A percentile compares a stretch with the other conserved stretches of the same genome.
Evolutionary conservation across 768 basidiomycete genomes (phyloP).

Genomic region (Tulasnella sp.): DNA sequence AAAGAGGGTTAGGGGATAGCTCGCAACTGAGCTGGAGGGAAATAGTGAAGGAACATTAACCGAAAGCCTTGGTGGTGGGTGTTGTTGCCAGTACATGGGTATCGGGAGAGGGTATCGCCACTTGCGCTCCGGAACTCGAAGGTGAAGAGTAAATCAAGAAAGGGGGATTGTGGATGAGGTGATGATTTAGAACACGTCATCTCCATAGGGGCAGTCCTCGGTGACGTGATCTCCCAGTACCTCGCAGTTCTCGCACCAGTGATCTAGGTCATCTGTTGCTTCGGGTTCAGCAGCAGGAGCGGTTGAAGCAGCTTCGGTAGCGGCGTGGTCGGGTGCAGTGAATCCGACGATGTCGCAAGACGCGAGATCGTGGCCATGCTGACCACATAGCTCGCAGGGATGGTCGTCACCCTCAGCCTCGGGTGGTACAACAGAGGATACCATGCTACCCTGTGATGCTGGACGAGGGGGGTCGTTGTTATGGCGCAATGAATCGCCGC

Average conservation of each 20-base stretch:
- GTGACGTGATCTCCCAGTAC: slow-evolving; percentile 64
- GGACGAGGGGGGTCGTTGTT: slow-evolving; percentile 30
- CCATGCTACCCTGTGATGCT: slow-evolving; percentile 15
- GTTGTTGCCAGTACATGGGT: slow-evolving; percentile 13
- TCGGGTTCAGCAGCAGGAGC: slow-evolving; percentile 29
- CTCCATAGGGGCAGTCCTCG: slow-evolving; percentile 75
- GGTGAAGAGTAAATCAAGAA: not conserved
- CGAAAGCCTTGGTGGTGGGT: not conserved
- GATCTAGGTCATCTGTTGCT: slow-evolving; percentile 36
- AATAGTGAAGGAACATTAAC: not conserved
- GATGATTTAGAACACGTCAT: slow-evolving; percentile 70
- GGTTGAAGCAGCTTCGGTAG: slow-evolving; percentile 31
- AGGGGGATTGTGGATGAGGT: not conserved
- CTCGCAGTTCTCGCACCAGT: slow-evolving; percentile 84
- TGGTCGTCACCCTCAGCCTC: slow-evolving; percentile 28
- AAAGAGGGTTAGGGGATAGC: not conserved
- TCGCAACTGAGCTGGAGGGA: not conserved
- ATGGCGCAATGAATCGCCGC: slow-evolving; percentile 32
- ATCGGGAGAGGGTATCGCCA: slow-evolving; percentile 8
- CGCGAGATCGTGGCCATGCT: slow-evolving; percentile 81
- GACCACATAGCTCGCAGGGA: slow-evolving; percentile 82
- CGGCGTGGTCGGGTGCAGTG: slow-evolving; percentile 41
- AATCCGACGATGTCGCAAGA: slow-evolving; percentile 72
- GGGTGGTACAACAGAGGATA: not conserved
- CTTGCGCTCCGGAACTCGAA: not conserved